Base-by-base conservation (phyloP, 352 stramenopile genomes). In the Pythium biforme region DNA sequence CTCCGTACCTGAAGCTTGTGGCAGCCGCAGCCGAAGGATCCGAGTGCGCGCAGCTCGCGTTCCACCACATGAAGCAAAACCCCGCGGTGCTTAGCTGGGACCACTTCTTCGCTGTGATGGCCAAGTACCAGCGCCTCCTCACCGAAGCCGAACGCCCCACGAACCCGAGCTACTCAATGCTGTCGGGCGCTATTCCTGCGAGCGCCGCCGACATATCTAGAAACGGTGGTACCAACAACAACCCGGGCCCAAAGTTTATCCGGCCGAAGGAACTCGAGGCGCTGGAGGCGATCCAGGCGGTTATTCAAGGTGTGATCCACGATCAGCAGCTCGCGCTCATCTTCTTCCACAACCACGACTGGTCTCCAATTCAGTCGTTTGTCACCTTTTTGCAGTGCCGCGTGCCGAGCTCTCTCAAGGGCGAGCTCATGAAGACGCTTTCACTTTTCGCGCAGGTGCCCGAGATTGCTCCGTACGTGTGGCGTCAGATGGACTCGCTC, bases 341-440 rank as follows among this genome's bases (percentile, higher is more conserved):
- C 22, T 94, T 95, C 60, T 91, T 93, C 70, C 83, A 94, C 73
- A 92, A 92, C 61, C 86, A 92, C 40, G 83, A 93, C 51, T 92
- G 81, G 81, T 86, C 83, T 40, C 83, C 85, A 17, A 88, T 95
- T 37, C 74, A 84, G 51, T 90, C 81, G 20, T 93, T 95, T 47
- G 83, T 94, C 31, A 75, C 83, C 15, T 91, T 95, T 59, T 41
- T 95, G 40, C 86, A 92, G 55, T 94, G 83, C 48, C 81, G 82
- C 14, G 91, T 95, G 33, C 86, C 86, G 22, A 94, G 83, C 51
- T 88, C 83, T 17, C 69, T 95, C 2, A 95, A 95, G 63, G 86
- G 86, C 26, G 79, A 83, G 37, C 75, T 95, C 47, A 95, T 95
- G 86, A 92, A 91, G 70, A 93, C 86, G 0, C 64, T 95, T 1